Evolutionary conservation across 1,139 yeast species (phyloP), one percentile per base, ranked within the genome.

Genomic region (Suhomyces anneliseae): DNA sequence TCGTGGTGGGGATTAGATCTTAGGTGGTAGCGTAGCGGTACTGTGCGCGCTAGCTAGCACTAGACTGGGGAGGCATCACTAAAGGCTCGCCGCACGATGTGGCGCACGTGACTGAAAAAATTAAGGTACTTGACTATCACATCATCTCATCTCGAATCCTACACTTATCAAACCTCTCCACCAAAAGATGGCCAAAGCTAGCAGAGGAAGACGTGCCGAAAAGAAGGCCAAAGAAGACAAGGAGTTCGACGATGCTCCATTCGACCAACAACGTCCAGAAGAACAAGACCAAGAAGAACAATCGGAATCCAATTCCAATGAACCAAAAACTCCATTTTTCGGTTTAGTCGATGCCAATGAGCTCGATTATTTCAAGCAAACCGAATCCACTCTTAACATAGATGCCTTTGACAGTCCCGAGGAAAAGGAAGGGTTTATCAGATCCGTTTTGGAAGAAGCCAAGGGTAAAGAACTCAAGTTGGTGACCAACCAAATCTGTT

Each of bases 401-500:
- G 83, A 90, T 65, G 86, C 95, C 0, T 90, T 93, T 62, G 90
- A 82, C 35, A 72, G 77, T 14, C 74, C 79, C 1, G 96, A 88
- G 47, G 97, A 90, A 54, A 81, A 85, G 57, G 68, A 66, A 5
- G 85, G 87, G 2, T 90, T 92, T 61, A 83, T 90, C 29, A 66
- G 76, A 9, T 85, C 92, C 56, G 92, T 90, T 6, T 76, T 88
- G 54, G 96, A 87, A 56, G 99, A 93, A 70, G 81, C 92, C 31
- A 77, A 78, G 47, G 97, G 97, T 7, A 90, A 92, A 58, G 99
- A 93, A 66, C 73, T 95, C 57, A 93, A 93, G 65, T 76, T 93
- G 43, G 97, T 89, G 8, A 92, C 97, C 4, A 92, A 93, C 62
- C 98, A 92, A 61, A 89, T 92, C 48, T 90, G 97, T 62, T 92